phyloP scores from a whole-genome alignment of 78 protist genomes.

The Dictyostelium firmibasis region DNA sequence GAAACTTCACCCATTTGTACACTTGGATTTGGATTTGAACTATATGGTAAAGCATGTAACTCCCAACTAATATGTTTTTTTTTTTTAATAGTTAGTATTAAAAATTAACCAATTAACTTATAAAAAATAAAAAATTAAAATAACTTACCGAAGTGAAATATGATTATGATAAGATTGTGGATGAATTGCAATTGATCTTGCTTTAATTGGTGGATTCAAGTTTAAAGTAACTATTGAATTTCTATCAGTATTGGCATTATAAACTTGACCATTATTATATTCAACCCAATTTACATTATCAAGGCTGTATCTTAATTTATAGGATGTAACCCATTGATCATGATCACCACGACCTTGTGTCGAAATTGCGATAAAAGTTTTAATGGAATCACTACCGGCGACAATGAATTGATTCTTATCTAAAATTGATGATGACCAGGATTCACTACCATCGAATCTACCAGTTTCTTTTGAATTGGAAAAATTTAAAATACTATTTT shows the following conservation, averaged over 20 bases:
- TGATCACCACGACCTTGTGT: constrained; percentile 53
- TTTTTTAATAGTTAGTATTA: no score
- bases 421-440: constrained; percentile 3
- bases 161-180: constrained; percentile 5
- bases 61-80: constrained; percentile 33
- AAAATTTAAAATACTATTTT: not conserved
- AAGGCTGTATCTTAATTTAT: not conserved
- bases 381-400: not conserved
- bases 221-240: constrained; percentile 2
- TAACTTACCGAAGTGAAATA: constrained; percentile 2
- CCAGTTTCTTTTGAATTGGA: not conserved
- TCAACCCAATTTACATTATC: constrained; percentile 22
- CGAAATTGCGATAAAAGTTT: not conserved
- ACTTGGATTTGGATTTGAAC: not conserved
- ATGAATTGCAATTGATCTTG: constrained; percentile 31
- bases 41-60: not conserved
- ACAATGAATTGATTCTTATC: constrained; percentile 42
- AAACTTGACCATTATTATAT: constrained; percentile 2
- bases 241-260: constrained; percentile 29
- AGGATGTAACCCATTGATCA: constrained; percentile 37
- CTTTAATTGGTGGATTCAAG: not conserved
- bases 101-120: not conserved
- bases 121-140: not conserved
- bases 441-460: not conserved
- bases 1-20: not conserved